phyloP scores from a whole-genome alignment of 768 basidiomycete species.

The Collybia sordida region DNA sequence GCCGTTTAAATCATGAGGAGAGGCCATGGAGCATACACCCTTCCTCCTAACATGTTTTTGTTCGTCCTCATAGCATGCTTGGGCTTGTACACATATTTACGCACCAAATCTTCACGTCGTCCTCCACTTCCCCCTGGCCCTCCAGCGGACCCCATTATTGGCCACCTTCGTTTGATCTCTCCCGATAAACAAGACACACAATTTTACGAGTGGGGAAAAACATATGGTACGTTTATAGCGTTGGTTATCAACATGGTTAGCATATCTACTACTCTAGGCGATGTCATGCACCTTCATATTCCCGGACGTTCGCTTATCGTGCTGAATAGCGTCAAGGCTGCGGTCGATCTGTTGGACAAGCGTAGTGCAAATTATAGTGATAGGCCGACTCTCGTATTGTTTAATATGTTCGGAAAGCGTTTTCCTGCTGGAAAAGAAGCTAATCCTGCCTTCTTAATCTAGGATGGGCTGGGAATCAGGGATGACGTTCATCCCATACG shows the following conservation, averaged over 20 bases:
- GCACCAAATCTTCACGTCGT: no score
- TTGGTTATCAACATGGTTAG: no score
- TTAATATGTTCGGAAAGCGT: slow-evolving; percentile 8
- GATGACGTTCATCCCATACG: slow-evolving; percentile 14
- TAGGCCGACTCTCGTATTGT: slow-evolving; percentile 12
- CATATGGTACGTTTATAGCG: not conserved
- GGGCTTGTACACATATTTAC: no score
- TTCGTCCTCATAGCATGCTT: no score
- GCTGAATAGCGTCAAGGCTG: slow-evolving; percentile 11
- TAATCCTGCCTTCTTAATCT: no score
- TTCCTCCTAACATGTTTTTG: no score
- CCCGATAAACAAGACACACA: not conserved
- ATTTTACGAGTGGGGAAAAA: not conserved
- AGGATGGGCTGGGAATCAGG: slow-evolving; percentile 15
- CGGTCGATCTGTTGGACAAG: slow-evolving; percentile 16
- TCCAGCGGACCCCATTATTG: no score
- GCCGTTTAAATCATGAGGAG: no score
- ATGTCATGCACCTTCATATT: not conserved
- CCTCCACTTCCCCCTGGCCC: no score
- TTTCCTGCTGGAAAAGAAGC: no score
- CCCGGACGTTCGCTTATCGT: slow-evolving; percentile 7
- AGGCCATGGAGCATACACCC: no score
- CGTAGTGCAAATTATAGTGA: slow-evolving; percentile 16
- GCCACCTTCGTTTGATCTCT: slow-evolving; percentile 1
- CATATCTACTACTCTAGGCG: not conserved